Conservation (phyloP, 2,329 filamentous ascomycete genomes). For the Calonectria ilicicola region DNA sequence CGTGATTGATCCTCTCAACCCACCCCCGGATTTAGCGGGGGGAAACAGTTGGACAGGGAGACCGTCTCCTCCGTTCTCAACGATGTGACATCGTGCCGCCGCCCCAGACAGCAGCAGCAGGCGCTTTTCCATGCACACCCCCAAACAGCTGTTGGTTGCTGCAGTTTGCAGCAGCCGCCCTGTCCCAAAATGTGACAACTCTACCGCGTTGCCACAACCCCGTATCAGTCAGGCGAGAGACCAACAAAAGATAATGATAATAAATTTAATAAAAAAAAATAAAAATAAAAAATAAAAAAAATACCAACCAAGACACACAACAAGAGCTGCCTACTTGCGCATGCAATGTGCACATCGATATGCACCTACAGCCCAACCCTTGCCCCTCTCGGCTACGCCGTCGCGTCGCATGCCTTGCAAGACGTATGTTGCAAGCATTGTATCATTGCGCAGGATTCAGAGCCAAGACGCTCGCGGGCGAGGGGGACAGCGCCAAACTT, state of each 20-base stretch:
- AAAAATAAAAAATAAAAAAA: background rate
- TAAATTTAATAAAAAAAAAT: background rate
- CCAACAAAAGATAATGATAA: background rate
- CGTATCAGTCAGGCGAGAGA: background rate
- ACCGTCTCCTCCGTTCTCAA: slow-evolving; percentile 3
- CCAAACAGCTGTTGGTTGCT: background rate
- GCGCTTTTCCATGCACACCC: background rate
- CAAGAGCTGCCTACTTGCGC: background rate
- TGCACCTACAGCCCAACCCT: background rate
- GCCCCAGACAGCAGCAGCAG: background rate
- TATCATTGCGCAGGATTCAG: slow-evolving; percentile 3
- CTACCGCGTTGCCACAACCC: background rate
- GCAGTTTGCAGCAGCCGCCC: background rate
- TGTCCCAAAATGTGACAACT: background rate
- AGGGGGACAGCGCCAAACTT: background rate
- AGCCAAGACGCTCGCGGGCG: background rate
- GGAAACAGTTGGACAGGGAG: background rate
- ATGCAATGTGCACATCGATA: background rate
- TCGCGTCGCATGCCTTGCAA: slow-evolving; percentile 7
- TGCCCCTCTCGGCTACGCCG: slow-evolving; percentile 12
- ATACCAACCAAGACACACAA: background rate
- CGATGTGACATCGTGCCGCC: slow-evolving; percentile 6
- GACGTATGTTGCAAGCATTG: background rate
- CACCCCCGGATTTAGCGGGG: background rate
- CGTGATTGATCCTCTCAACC: background rate